Evolutionary conservation across 805 yeast genomes (phyloP).

Genomic region (Suhomyces xylopsoci): DNA sequence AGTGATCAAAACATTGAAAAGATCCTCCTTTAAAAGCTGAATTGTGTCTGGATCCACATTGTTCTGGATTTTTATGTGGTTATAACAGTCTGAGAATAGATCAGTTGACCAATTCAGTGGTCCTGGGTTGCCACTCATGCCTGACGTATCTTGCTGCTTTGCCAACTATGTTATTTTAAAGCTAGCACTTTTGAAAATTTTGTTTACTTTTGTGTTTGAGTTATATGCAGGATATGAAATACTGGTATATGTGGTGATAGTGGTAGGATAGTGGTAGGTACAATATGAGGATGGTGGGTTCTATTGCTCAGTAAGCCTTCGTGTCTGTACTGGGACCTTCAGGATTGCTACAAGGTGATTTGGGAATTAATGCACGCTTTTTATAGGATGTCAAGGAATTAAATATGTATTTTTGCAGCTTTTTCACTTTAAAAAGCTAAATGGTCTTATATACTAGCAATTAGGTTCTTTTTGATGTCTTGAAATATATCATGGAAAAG

Average conservation of each 20-base stretch:
- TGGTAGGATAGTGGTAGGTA: background rate
- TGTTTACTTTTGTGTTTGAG: constrained; percentile 2
- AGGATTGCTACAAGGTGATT: background rate
- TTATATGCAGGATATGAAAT: background rate
- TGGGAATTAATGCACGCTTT: no score
- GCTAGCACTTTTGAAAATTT: constrained; percentile 4
- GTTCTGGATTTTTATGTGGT: constrained; percentile 33
- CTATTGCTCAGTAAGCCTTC: background rate
- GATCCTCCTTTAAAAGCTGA: constrained; percentile 42
- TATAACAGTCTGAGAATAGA: constrained; percentile 44
- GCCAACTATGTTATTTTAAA: background rate
- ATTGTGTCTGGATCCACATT: constrained; percentile 22
- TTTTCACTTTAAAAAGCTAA: background rate
- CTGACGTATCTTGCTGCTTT: background rate
- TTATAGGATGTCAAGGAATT: no score
- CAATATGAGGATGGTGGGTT: background rate
- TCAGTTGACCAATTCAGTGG: constrained; percentile 38
- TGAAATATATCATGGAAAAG: no score
- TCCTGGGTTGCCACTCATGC: background rate
- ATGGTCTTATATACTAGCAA: background rate
- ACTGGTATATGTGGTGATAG: background rate
- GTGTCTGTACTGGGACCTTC: background rate
- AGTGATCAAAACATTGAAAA: constrained; percentile 39
- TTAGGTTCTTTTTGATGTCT: no score
- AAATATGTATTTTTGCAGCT: background rate